phyloP scores from a whole-genome alignment of 164 flowering plant genomes.

The Nelumbo lutea region DNA sequence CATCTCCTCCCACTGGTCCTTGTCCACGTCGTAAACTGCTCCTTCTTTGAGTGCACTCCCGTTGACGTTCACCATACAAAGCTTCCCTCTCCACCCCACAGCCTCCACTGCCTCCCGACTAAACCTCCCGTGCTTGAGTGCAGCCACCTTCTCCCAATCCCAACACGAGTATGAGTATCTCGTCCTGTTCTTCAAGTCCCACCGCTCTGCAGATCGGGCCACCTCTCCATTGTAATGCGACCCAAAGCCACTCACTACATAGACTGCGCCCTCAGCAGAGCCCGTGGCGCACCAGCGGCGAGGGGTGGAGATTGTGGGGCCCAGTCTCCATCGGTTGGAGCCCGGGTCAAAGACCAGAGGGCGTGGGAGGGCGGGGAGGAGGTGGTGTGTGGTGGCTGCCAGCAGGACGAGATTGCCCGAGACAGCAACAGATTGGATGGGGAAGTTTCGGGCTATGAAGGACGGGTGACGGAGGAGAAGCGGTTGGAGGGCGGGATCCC shows the following conservation, averaged over 20 bases:
- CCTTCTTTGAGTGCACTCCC: conserved; percentile 61
- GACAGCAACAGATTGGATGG: conserved; percentile 57
- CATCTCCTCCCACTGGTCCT: conserved; percentile 63
- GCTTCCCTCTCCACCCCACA: conserved; percentile 63
- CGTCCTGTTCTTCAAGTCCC: conserved; percentile 24
- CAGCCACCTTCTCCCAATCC: conserved; percentile 33
- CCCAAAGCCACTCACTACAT: conserved; percentile 69
- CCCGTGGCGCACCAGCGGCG: conserved; percentile 94
- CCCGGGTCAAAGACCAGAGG: conserved; percentile 58
- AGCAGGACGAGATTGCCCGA: conserved; percentile 47
- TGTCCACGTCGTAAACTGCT: conserved; percentile 36
- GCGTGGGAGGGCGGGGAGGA: conserved; percentile 55
- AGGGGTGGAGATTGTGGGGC: conserved; percentile 54
- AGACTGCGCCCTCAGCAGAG: conserved; percentile 29
- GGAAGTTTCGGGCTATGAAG: conserved; percentile 54
- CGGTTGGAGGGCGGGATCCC: conserved; percentile 25
- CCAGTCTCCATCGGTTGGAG: conserved; percentile 39
- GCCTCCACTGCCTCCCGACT: conserved; percentile 80
- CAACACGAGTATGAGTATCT: background rate
- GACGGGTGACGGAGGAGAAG: conserved; percentile 66
- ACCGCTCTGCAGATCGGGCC: conserved; percentile 56
- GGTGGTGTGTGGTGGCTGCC: conserved; percentile 57
- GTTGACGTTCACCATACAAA: conserved; percentile 74
- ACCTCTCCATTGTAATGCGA: conserved; percentile 41
- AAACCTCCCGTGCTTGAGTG: conserved; percentile 43